These are phyloP conservation scores for Astrothelium macrocarpum DNA, from an alignment of 495 filamentous ascomycete genomes.

Conservation along the genomic window DNA sequence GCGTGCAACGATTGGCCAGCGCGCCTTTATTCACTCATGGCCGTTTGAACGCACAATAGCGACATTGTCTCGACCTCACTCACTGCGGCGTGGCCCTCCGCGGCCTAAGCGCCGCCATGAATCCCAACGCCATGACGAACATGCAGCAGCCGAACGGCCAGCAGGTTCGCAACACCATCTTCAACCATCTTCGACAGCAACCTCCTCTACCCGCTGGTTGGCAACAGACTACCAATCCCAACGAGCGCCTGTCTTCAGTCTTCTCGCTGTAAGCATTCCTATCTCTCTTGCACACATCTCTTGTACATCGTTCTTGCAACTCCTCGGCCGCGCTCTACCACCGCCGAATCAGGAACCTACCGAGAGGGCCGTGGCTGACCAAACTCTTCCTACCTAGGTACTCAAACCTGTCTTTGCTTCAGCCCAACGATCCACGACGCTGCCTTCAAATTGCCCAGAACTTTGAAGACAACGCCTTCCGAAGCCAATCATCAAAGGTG, in stretches of 20 bases:
- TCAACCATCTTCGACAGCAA: background rate
- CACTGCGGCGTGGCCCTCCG: background rate
- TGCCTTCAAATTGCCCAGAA: background rate
- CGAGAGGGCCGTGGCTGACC: background rate
- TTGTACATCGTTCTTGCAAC: too few species aligned
- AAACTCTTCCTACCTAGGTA: background rate
- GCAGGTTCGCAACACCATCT: background rate
- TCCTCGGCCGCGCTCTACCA: too few species aligned
- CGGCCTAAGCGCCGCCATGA: background rate
- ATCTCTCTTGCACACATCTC: too few species aligned
- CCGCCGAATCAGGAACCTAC: background rate
- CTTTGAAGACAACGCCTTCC: background rate
- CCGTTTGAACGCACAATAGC: background rate
- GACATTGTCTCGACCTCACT: background rate
- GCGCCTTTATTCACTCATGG: background rate
- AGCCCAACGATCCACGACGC: background rate
- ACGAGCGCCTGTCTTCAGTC: background rate
- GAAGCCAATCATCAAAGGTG: background rate
- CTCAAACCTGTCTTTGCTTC: background rate
- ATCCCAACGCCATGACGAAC: background rate
- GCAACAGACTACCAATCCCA: background rate
- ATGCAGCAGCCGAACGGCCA: background rate
- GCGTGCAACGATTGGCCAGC: background rate
- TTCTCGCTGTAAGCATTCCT: background rate
- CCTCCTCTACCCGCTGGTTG: background rate